These are phyloP conservation scores for Sclerotinia sclerotiorum DNA, from an alignment of 2,329 filamentous ascomycete species.

Conservation along the genomic window DNA sequence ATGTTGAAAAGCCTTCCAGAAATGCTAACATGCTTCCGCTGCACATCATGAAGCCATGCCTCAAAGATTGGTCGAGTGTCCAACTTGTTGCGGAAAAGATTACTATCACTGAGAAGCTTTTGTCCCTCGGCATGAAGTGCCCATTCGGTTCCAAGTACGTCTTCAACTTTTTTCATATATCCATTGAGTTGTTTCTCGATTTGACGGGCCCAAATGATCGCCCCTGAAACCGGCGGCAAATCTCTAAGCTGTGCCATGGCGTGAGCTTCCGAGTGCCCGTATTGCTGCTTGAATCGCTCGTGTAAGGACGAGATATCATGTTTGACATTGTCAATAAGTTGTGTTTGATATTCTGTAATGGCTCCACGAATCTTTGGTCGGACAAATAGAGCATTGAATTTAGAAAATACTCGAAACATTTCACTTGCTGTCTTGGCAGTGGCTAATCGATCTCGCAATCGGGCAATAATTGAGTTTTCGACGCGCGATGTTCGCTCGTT, in stretches of 20 bases:
- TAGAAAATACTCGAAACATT: constrained; percentile 99
- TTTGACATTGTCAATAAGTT: constrained; percentile 97
- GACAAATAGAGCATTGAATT: constrained; percentile 98
- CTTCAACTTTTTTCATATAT: constrained; percentile 99
- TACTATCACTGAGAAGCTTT: constrained; percentile 87
- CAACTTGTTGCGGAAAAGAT: constrained; percentile 92
- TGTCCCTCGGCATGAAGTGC: constrained; percentile 91
- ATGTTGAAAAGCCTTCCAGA: constrained; percentile 91
- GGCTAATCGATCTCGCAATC: constrained; percentile 85
- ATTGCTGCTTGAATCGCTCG: constrained; percentile 97
- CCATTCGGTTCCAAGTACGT: constrained; percentile 94
- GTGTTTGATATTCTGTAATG: constrained; percentile 96
- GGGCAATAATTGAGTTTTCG: constrained; percentile 97
- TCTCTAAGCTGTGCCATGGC: constrained; percentile 98
- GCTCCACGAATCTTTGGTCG: constrained; percentile 98
- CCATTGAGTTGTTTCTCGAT: constrained; percentile 94
- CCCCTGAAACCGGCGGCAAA: constrained; percentile 90
- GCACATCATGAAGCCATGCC: constrained; percentile 90
- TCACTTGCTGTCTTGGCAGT: constrained; percentile 97
- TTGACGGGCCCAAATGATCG: constrained; percentile 96
- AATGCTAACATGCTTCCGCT: constrained; percentile 84
- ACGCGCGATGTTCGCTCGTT: constrained; percentile 96
- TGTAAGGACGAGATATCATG: constrained; percentile 90
- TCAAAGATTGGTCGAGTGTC: constrained; percentile 93
- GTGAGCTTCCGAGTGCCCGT: constrained; percentile 95